Base-by-base conservation (phyloP, 352 stramenopile genomes). In the Pythium sukuiense region DNA sequence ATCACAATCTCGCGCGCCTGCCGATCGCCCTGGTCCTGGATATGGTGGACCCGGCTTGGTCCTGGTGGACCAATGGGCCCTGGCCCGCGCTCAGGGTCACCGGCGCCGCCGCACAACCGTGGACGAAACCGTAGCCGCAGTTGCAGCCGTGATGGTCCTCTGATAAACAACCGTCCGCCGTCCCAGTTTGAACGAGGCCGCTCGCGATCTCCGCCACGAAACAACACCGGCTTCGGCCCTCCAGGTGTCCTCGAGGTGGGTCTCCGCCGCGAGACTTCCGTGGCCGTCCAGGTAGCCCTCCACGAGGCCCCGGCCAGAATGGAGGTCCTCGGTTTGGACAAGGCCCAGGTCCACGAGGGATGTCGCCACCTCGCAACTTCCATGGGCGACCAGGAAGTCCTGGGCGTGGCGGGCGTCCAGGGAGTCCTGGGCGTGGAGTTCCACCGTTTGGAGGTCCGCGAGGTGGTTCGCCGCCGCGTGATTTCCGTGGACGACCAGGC, bases 111-210 rank as follows among this genome's bases (percentile, higher is more conserved):
- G n/a, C 53, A 57, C 29, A 59, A 52, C 49, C 56, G 56, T 14
- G 56, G 58, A 59, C 65, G 65, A 55, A 69, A 56, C 37, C 53
- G 59, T 7, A 57, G 56, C 11, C 54, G 65, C 11, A 49, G 59
- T 50, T 14, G 27, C 58, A 45, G 46, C 18, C 57, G 43, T 7
- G 57, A 67, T 41, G 61, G 61, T 24, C 61, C 61, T 13, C 41
- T 30, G 0, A 11, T 41, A 18, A 67, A 67, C 32, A 30, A 53
- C 26, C 58, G 46, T 27, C 61, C 53, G 13, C 61, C 53, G 12
- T 67, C 61, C 1, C 12, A 37, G 26, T 56, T 56, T 39, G 12
- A 39, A 53, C 45, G 45, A 8, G 30, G 49, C 49, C 49, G 49
- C 7, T 32, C 48, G 48, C 48, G 48, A n/a, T 56, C 49, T 13